Conservation (phyloP, 2,329 filamentous ascomycete species). For the Pseudogymnoascus sp. region DNA sequence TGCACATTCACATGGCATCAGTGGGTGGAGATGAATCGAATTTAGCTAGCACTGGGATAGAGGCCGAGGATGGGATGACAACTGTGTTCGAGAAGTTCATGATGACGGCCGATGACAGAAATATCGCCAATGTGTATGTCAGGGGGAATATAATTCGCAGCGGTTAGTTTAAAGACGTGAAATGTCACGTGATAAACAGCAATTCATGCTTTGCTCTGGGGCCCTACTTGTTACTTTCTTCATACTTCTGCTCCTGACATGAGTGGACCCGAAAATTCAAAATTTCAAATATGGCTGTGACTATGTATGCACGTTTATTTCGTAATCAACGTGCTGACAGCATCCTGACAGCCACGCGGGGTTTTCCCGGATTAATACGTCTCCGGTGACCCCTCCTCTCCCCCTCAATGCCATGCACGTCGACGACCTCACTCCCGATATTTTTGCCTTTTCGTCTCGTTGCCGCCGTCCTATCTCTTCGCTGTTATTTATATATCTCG, state of each 20-base stretch:
- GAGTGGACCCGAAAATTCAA: not conserved
- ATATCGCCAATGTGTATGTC: conserved; percentile 81
- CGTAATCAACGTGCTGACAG: not conserved
- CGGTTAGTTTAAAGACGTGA: not conserved
- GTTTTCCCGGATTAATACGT: not conserved
- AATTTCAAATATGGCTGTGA: conserved; percentile 11
- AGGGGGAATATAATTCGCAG: conserved; percentile 40
- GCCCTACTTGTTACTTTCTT: not conserved
- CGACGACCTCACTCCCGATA: not conserved
- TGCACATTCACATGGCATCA: conserved; percentile 57
- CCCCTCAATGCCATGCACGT: not conserved
- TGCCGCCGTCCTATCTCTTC: not conserved
- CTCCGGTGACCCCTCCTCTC: not conserved
- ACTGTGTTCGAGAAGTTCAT: conserved; percentile 72
- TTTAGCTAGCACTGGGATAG: conserved; percentile 11
- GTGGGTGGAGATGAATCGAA: conserved; percentile 45
- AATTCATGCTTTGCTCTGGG: not conserved
- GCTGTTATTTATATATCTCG: not conserved
- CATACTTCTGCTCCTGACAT: not conserved
- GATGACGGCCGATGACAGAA: conserved; percentile 82
- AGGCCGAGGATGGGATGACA: conserved; percentile 10
- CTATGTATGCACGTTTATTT: not conserved
- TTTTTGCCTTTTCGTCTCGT: not conserved
- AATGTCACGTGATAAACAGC: not conserved
- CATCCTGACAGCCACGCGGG: not conserved